phyloP scores from a whole-genome alignment of 228 moss, liverwort and hornwort species.

The Sphagnum magellanicum region DNA sequence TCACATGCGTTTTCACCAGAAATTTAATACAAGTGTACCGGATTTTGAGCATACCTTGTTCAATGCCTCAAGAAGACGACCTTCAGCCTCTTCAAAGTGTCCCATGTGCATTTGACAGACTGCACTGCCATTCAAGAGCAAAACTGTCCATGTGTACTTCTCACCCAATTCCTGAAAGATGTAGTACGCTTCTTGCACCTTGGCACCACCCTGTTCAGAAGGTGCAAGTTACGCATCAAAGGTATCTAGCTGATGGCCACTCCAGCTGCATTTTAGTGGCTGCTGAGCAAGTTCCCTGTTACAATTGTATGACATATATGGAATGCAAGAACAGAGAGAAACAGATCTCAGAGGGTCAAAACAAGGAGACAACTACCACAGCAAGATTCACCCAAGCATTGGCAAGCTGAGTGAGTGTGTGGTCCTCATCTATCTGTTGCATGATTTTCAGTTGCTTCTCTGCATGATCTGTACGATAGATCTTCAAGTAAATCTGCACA shows the following conservation, averaged over 20 bases:
- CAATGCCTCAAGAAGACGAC: conserved; percentile 73
- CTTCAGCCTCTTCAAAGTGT: conserved; percentile 74
- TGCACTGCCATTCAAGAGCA: conserved; percentile 88
- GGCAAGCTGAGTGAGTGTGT: conserved; percentile 88
- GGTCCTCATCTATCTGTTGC: conserved; percentile 96
- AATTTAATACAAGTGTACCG: no score
- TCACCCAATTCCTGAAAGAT: conserved; percentile 94
- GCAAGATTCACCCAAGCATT: conserved; percentile 95
- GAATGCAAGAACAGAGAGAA: no score
- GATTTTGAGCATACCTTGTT: conserved; percentile 49
- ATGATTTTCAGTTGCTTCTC: conserved; percentile 86
- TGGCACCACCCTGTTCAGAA: conserved; percentile 62
- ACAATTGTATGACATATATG: no score
- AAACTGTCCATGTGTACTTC: conserved; percentile 85
- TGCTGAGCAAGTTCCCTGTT: no score
- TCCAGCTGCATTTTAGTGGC: no score
- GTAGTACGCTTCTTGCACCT: conserved; percentile 85
- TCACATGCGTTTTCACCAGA: no score
- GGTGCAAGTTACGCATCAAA: no score
- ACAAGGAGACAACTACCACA: conserved; percentile 36
- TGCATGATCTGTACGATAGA: conserved; percentile 80
- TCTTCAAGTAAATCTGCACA: conserved; percentile 87
- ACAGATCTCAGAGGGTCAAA: no score
- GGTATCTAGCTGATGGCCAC: no score
- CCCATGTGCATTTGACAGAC: conserved; percentile 99